phyloP scores from a whole-genome alignment of 2,329 filamentous ascomycete genomes.

The Microsporum audouinii region DNA sequence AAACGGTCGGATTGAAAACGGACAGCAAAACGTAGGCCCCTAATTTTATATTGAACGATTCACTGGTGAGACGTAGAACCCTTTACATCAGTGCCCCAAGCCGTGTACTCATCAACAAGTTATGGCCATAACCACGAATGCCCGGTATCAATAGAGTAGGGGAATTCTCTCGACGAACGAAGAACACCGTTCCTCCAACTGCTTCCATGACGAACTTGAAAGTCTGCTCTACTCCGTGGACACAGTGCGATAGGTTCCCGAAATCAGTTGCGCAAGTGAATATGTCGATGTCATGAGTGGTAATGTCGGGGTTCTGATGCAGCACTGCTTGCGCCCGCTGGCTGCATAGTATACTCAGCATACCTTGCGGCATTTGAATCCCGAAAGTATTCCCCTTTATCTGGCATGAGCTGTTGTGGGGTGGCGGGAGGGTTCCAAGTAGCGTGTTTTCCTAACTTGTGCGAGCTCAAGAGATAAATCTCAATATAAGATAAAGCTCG shows the following conservation, averaged over 20 bases:
- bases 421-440: slow-evolving; percentile 38
- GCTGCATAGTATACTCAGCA: slow-evolving; percentile 34
- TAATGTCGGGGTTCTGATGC: slow-evolving; percentile 27
- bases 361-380: slow-evolving; percentile 32
- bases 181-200: slow-evolving; percentile 48
- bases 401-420: slow-evolving; percentile 29
- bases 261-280: slow-evolving; percentile 51
- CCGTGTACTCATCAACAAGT: no score
- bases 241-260: slow-evolving; percentile 50
- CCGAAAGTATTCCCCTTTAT: slow-evolving; percentile 36
- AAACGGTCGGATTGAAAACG: no score
- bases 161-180: slow-evolving; percentile 51
- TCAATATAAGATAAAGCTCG: not conserved
- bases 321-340: slow-evolving; percentile 36
- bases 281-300: slow-evolving; percentile 38
- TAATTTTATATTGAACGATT: no score
- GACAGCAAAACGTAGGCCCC: no score
- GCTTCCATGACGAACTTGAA: slow-evolving; percentile 42
- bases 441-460: slow-evolving; percentile 18
- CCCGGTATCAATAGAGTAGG: slow-evolving; percentile 45
- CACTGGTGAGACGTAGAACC: no score
- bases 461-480: not conserved
- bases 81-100: no score
- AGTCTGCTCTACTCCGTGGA: slow-evolving; percentile 32
- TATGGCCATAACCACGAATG: slow-evolving; percentile 35